Conservation (phyloP, 2,329 filamentous ascomycete genomes). For the Talaromyces amestolkiae region DNA sequence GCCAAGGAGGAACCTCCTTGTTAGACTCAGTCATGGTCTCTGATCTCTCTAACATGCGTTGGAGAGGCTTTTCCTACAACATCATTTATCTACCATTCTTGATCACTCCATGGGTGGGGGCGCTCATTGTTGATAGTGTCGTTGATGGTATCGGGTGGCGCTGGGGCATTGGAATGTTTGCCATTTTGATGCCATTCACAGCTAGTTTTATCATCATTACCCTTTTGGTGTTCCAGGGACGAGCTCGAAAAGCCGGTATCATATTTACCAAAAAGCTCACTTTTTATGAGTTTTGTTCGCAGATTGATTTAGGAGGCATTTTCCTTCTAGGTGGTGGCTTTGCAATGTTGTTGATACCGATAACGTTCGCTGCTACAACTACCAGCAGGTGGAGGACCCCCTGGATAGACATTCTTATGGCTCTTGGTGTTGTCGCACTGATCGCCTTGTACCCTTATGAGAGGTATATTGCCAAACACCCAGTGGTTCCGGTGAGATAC, state of each 20-base stretch:
- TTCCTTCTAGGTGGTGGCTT: not conserved
- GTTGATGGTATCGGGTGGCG: slow-evolving; percentile 44
- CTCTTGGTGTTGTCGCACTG: not conserved
- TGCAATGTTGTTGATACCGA: not conserved
- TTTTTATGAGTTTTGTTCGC: not conserved
- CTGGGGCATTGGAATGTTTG: slow-evolving; percentile 48
- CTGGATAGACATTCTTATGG: not conserved
- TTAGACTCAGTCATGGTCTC: slow-evolving; percentile 45
- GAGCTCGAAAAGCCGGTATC: not conserved
- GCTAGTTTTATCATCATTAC: slow-evolving; percentile 38
- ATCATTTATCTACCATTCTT: slow-evolving; percentile 42
- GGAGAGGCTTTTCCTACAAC: slow-evolving; percentile 41
- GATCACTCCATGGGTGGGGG: slow-evolving; percentile 43
- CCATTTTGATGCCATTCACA: slow-evolving; percentile 42
- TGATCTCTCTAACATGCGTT: slow-evolving; percentile 43
- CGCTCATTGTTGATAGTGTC: slow-evolving; percentile 43
- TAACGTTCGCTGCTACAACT: not conserved
- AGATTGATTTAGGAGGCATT: not conserved
- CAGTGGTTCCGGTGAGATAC: slow-evolving; percentile 48
- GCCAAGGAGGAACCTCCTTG: slow-evolving; percentile 41
- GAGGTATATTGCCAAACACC: slow-evolving; percentile 34
- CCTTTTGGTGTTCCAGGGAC: slow-evolving; percentile 30
- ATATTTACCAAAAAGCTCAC: not conserved
- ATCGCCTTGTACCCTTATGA: not conserved
- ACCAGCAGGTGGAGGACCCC: not conserved